These are phyloP conservation scores for Citropsis articulata DNA, from an alignment of 345 rosid species.

Conservation along the genomic window DNA sequence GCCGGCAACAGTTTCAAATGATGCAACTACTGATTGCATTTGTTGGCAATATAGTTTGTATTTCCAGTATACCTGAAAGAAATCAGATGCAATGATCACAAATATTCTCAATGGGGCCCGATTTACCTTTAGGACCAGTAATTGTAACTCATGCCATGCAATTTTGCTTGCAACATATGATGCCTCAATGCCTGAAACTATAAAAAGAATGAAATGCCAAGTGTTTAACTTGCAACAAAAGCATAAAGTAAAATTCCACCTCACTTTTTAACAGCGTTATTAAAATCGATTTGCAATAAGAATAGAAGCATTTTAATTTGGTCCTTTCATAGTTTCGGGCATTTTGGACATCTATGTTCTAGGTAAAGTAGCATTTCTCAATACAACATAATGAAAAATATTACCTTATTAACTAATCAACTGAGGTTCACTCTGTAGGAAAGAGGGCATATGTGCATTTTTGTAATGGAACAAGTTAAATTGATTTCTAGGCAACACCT, in stretches of 20 bases:
- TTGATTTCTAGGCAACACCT: background rate
- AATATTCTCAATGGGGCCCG: background rate
- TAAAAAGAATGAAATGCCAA: background rate
- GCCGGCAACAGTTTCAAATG: conserved; percentile 38
- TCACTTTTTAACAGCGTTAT: background rate
- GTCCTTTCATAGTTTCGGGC: background rate
- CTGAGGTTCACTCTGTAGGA: background rate
- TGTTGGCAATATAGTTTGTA: conserved; percentile 39
- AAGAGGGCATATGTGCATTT: background rate
- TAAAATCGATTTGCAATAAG: background rate
- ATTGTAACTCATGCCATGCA: background rate
- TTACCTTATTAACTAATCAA: background rate
- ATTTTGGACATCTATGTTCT: no score
- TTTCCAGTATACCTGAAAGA: conserved; percentile 30
- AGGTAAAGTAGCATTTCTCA: background rate
- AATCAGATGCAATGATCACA: background rate
- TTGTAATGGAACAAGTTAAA: background rate
- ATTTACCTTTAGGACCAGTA: background rate
- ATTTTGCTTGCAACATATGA: background rate
- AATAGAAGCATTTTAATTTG: background rate
- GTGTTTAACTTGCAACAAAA: background rate
- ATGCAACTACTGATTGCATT: conserved; percentile 35
- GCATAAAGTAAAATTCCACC: background rate
- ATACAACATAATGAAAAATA: background rate
- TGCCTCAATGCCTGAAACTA: background rate